phyloP scores from a whole-genome alignment of 2,329 filamentous ascomycete genomes.

The Pseudogymnoascus sp. region DNA sequence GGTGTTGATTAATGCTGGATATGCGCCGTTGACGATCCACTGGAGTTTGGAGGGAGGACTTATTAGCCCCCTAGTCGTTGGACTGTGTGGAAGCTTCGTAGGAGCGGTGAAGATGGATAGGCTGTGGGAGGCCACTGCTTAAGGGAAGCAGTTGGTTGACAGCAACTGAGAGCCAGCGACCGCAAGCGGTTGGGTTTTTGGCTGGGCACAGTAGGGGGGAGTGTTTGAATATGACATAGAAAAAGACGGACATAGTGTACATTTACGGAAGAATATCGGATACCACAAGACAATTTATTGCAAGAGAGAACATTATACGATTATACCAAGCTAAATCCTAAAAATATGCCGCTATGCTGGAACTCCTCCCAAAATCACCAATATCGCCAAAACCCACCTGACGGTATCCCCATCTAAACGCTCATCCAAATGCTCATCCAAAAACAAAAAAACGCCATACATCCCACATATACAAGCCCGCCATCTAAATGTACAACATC shows the following conservation, averaged over 20 bases:
- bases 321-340: neutral
- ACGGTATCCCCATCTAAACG: neutral
- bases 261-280: neutral
- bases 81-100: slow-evolving; percentile 46
- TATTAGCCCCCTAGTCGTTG: slow-evolving; percentile 50
- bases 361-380: neutral
- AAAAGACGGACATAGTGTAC: neutral
- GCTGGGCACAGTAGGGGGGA: neutral
- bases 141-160: neutral
- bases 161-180: neutral
- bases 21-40: slow-evolving; percentile 76
- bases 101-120: slow-evolving; percentile 36
- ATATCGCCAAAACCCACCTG: neutral
- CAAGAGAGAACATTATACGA: neutral
- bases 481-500: neutral
- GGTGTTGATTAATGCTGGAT: slow-evolving; percentile 62
- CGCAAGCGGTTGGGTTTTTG: neutral
- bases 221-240: neutral
- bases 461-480: neutral
- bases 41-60: slow-evolving; percentile 66
- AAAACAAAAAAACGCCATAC: neutral
- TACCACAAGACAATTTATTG: neutral
- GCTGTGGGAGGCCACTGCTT: slow-evolving; percentile 35
- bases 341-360: neutral
- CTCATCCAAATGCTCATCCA: neutral